Percentiles rank a stretch among this genome's conserved stretches.
Evolutionary conservation across 805 yeast genomes (phyloP).

Genomic region (Ogataea philodendri): DNA sequence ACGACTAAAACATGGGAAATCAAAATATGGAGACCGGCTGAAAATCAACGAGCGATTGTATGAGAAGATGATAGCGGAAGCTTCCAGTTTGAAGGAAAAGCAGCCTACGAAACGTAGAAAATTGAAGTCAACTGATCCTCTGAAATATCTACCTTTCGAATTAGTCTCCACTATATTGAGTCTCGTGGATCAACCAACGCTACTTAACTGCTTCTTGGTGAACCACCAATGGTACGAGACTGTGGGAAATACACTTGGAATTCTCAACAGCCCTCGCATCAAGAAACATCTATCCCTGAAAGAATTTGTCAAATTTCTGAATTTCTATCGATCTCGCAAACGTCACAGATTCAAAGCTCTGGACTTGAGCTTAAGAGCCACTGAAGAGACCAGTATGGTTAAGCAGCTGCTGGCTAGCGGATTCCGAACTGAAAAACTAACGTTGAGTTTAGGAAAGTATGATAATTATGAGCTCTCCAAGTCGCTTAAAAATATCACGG

Average conservation of each 20-base stretch:
- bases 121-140: slow-evolving; percentile 21
- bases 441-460: slow-evolving; percentile 7
- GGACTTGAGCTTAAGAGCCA: slow-evolving; percentile 9
- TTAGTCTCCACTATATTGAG: slow-evolving; percentile 15
- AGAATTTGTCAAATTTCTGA: slow-evolving; percentile 18
- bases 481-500: slow-evolving; percentile 7
- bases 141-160: slow-evolving; percentile 28
- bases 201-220: slow-evolving; percentile 20
- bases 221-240: slow-evolving; percentile 19
- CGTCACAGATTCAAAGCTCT: slow-evolving; percentile 9
- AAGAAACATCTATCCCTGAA: slow-evolving; percentile 8
- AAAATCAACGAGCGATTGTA: slow-evolving; percentile 36
- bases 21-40: slow-evolving; percentile 26
- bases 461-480: slow-evolving; percentile 13
- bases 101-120: slow-evolving; percentile 5
- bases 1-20: slow-evolving; percentile 34
- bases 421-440: slow-evolving; percentile 7
- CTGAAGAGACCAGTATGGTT: slow-evolving; percentile 20
- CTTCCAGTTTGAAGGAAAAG: slow-evolving; percentile 6
- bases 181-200: slow-evolving; percentile 16
- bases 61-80: slow-evolving; percentile 24
- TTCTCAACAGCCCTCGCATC: slow-evolving; percentile 15
- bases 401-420: slow-evolving; percentile 16
- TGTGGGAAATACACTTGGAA: slow-evolving; percentile 12
- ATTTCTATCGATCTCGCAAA: slow-evolving; percentile 13